These are phyloP conservation scores for Taphrina wiesneri DNA, from an alignment of 1,139 yeast species.

Conservation along the genomic window DNA sequence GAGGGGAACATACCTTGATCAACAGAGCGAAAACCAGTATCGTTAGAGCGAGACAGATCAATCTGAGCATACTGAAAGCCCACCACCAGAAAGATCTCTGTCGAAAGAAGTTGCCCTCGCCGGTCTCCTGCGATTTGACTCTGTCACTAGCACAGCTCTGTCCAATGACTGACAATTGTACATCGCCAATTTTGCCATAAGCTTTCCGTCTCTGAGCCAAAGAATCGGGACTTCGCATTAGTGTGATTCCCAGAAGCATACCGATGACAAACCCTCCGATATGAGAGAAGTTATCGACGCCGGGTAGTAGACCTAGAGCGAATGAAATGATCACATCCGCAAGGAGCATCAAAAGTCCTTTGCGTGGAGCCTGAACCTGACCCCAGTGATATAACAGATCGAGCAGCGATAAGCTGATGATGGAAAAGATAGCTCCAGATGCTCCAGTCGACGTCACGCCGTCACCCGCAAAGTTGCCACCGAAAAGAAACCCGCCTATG, in stretches of 20 bases:
- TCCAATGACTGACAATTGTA: constrained; percentile 35
- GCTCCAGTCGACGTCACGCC: constrained; percentile 75
- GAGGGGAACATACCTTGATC: constrained; percentile 53
- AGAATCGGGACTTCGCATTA: constrained; percentile 59
- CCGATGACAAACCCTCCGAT: constrained; percentile 77
- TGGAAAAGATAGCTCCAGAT: constrained; percentile 72
- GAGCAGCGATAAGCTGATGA: constrained; percentile 63
- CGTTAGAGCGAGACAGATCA: constrained; percentile 52
- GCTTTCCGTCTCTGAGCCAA: constrained; percentile 41
- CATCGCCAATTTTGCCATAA: constrained; percentile 38
- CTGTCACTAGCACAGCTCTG: constrained; percentile 10
- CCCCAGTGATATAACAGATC: constrained; percentile 60
- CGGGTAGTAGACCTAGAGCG: constrained; percentile 69
- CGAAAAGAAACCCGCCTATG: constrained; percentile 66
- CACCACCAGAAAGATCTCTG: constrained; percentile 51
- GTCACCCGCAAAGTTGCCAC: constrained; percentile 69
- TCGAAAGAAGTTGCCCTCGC: constrained; percentile 38
- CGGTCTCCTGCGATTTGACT: constrained; percentile 36
- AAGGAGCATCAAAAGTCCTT: constrained; percentile 54
- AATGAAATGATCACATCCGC: constrained; percentile 62
- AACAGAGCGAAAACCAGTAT: constrained; percentile 57
- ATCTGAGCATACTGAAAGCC: constrained; percentile 57
- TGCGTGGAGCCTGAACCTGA: constrained; percentile 48
- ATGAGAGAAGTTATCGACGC: constrained; percentile 74
- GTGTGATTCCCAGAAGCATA: constrained; percentile 53